Evolutionary conservation across 179 eudicot genomes (phyloP).

Genomic region (Carnegiea gigantea): DNA sequence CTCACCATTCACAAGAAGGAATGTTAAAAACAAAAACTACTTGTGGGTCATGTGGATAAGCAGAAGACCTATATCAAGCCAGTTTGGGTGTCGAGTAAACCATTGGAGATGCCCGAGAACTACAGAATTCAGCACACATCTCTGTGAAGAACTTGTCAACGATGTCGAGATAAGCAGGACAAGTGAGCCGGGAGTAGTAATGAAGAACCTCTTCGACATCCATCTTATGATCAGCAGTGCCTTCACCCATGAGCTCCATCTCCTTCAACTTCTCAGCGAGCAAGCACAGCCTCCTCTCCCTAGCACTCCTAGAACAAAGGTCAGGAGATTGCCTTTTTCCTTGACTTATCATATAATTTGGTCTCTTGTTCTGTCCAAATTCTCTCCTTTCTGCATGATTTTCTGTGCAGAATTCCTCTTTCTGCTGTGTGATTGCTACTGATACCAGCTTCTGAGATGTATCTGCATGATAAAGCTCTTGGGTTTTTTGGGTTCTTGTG

Average conservation of each 20-base stretch:
- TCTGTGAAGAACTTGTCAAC: slow-evolving; percentile 52
- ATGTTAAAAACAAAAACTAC: slow-evolving; percentile 10
- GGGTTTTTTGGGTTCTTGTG: slow-evolving; percentile 2
- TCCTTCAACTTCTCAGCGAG: slow-evolving; percentile 46
- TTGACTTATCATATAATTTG: not conserved
- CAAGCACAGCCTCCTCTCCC: slow-evolving; percentile 29
- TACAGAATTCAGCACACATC: slow-evolving; percentile 43
- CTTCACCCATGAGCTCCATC: slow-evolving; percentile 39
- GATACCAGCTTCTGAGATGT: not conserved
- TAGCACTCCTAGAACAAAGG: slow-evolving; percentile 24
- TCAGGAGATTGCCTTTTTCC: slow-evolving; percentile 4
- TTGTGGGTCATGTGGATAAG: not conserved
- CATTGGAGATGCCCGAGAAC: slow-evolving; percentile 15
- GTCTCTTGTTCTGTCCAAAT: slow-evolving; percentile 12
- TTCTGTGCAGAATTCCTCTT: slow-evolving; percentile 14
- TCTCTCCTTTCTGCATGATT: slow-evolving; percentile 17
- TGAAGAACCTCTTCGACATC: slow-evolving; percentile 56
- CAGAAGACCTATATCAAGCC: slow-evolving; percentile 1
- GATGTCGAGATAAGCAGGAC: slow-evolving; percentile 53
- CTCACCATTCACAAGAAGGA: slow-evolving; percentile 1
- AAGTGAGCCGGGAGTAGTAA: slow-evolving; percentile 49
- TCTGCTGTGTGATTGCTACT: not conserved
- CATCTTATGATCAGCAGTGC: slow-evolving; percentile 40
- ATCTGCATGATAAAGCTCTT: not conserved
- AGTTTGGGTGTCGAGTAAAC: slow-evolving; percentile 14